Evolutionary conservation across 2,329 filamentous ascomycete genomes (phyloP).

Genomic region (Raffaelea ambrosiae): DNA sequence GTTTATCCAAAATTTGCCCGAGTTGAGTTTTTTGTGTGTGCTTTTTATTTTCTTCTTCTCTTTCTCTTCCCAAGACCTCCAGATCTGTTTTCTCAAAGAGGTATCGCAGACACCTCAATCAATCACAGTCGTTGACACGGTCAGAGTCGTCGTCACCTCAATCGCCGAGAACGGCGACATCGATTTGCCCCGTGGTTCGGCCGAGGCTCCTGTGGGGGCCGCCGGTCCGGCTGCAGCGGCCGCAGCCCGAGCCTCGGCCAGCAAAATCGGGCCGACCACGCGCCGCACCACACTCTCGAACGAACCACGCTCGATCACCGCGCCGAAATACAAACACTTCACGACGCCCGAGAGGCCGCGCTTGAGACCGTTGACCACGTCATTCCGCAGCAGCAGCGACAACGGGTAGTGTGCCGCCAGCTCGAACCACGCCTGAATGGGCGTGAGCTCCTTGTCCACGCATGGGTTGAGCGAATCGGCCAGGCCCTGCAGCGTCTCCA

Average conservation of each 20-base stretch:
- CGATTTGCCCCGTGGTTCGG: not conserved
- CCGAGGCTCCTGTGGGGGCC: not conserved
- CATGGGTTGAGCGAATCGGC: constrained; percentile 33
- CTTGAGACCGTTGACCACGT: constrained; percentile 28
- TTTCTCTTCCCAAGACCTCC: too few relatives aligned
- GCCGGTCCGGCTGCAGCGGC: not conserved
- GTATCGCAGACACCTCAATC: not conserved
- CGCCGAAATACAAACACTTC: constrained; percentile 38
- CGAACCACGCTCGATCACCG: constrained; percentile 33
- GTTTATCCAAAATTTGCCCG: too few relatives aligned
- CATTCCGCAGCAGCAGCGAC: constrained; percentile 25
- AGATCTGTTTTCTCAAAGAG: too few relatives aligned
- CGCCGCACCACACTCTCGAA: constrained; percentile 37
- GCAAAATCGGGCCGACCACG: constrained; percentile 24
- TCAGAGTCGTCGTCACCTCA: not conserved
- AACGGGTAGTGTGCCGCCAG: constrained; percentile 31
- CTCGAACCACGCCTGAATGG: constrained; percentile 49
- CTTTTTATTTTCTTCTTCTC: too few relatives aligned
- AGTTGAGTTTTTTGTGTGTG: too few relatives aligned
- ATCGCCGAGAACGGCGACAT: not conserved
- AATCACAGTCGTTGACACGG: not conserved
- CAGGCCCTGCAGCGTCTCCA: constrained; percentile 34
- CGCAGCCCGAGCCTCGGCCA: constrained; percentile 1
- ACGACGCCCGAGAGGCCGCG: constrained; percentile 33
- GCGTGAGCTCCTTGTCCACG: constrained; percentile 34